A percentile compares a stretch with the other conserved stretches of the same genome.
Conservation (phyloP, 768 basidiomycete genomes). For the Russula sp. region DNA sequence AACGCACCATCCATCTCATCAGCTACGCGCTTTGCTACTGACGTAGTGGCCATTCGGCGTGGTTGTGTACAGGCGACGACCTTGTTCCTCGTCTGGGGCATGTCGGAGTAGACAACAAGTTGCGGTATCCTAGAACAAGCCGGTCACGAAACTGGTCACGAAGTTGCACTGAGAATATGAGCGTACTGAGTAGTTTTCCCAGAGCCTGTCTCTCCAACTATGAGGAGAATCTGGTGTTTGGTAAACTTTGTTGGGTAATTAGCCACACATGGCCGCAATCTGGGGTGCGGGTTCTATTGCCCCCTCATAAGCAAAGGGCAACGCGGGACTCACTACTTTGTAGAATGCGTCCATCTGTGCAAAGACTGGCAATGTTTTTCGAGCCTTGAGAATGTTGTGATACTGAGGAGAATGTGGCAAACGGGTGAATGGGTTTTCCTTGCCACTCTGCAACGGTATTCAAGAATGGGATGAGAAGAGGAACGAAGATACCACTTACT, state of each 20-base stretch:
- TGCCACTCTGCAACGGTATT: constrained; percentile 49
- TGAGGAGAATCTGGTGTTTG: constrained; percentile 77
- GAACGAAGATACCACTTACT: constrained; percentile 28
- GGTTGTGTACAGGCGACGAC: constrained; percentile 97
- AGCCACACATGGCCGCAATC: constrained; percentile 23
- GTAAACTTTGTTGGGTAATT: constrained; percentile 44
- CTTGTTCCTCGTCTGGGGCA: constrained; percentile 85
- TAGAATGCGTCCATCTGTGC: constrained; percentile 90
- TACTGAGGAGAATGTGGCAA: constrained; percentile 69
- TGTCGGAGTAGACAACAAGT: constrained; percentile 88
- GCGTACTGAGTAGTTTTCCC: constrained; percentile 93
- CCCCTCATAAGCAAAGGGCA: constrained; percentile 19
- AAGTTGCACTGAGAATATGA: background rate
- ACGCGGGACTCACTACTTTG: constrained; percentile 57
- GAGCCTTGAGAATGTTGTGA: constrained; percentile 73
- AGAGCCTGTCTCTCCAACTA: constrained; percentile 92
- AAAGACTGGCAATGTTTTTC: constrained; percentile 88
- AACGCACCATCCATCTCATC: constrained; percentile 96
- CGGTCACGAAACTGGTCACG: background rate
- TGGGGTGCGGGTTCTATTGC: constrained; percentile 27
- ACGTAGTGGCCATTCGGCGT: constrained; percentile 93
- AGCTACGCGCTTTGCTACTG: constrained; percentile 95
- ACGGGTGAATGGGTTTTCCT: constrained; percentile 86
- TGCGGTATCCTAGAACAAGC: constrained; percentile 73
- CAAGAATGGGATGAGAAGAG: background rate